phyloP scores from a whole-genome alignment of 495 filamentous ascomycete genomes.

The Copromyces sp. region DNA sequence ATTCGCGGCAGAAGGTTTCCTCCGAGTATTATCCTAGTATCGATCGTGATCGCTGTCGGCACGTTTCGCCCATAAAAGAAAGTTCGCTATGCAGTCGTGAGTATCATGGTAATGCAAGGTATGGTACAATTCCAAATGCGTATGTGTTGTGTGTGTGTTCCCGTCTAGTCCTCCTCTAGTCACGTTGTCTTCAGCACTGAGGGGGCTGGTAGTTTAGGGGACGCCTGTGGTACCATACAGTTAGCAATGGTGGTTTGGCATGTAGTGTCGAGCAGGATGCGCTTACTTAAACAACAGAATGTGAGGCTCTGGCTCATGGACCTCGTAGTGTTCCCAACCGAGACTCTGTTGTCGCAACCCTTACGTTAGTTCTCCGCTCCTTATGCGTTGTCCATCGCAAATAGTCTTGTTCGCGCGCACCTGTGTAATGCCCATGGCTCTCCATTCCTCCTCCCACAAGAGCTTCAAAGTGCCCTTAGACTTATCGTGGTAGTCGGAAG shows the following conservation, averaged over 20 bases:
- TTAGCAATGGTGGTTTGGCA: background rate
- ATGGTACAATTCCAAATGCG: conserved; percentile 10
- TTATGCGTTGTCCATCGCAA: background rate
- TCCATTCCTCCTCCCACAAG: conserved; percentile 97
- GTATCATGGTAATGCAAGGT: conserved; percentile 20
- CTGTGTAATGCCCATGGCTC: conserved; percentile 92
- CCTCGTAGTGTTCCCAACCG: conserved; percentile 98
- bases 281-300: conserved; percentile 96
- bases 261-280: background rate
- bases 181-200: conserved; percentile 23
- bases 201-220: conserved; percentile 80
- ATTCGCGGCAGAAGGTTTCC: background rate
- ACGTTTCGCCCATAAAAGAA: background rate
- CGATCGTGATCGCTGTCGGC: background rate
- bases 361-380: conserved; percentile 1
- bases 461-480: conserved; percentile 88
- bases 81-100: conserved; percentile 33
- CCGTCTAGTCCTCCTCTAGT: background rate
- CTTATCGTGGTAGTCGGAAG: conserved; percentile 87
- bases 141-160: background rate
- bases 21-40: background rate
- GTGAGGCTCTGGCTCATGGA: conserved; percentile 96
- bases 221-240: conserved; percentile 41
- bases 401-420: conserved; percentile 32
- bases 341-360: conserved; percentile 53